Conservation (phyloP, 305 asterid genomes). For the Andrographis paniculata region DNA sequence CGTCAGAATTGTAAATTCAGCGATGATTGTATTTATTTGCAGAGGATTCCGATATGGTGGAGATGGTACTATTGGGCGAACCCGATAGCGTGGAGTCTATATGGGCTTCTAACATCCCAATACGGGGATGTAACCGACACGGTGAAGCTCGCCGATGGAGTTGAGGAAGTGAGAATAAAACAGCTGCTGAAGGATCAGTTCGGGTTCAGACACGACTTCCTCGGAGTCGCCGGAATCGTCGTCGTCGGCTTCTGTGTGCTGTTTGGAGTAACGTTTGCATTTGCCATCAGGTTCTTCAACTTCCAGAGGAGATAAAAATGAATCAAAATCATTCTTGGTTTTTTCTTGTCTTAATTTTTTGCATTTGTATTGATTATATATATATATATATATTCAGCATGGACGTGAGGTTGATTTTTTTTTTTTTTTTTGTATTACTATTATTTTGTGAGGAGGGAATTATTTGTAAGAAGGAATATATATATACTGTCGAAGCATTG, state of each 20-base stretch:
- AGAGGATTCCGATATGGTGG: slow-evolving; percentile 92
- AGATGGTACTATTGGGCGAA: slow-evolving; percentile 89
- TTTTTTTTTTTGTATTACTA: too few species aligned
- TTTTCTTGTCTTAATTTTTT: background rate
- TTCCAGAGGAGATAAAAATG: slow-evolving; percentile 55
- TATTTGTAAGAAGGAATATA: too few species aligned
- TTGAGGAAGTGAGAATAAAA: slow-evolving; percentile 32
- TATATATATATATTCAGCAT: too few species aligned
- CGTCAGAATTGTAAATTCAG: too few species aligned
- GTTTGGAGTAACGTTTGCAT: slow-evolving; percentile 57
- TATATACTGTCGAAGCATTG: too few species aligned
- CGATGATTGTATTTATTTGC: slow-evolving; percentile 11
- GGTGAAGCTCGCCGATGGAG: slow-evolving; percentile 44
- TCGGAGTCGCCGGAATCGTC: slow-evolving; percentile 45
- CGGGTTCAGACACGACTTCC: slow-evolving; percentile 57
- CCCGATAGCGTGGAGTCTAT: slow-evolving; percentile 76
- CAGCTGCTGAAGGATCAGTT: slow-evolving; percentile 44
- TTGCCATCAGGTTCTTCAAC: slow-evolving; percentile 55
- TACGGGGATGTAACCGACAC: slow-evolving; percentile 46
- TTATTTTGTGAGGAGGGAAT: too few species aligned
- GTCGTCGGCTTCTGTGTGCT: slow-evolving; percentile 42
- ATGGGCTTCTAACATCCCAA: slow-evolving; percentile 69
- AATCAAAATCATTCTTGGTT: background rate
- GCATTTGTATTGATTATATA: too few species aligned
- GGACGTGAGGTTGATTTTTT: too few species aligned